Base-by-base conservation (phyloP, 208 protist genomes). In the Naegleria gruberi region DNA sequence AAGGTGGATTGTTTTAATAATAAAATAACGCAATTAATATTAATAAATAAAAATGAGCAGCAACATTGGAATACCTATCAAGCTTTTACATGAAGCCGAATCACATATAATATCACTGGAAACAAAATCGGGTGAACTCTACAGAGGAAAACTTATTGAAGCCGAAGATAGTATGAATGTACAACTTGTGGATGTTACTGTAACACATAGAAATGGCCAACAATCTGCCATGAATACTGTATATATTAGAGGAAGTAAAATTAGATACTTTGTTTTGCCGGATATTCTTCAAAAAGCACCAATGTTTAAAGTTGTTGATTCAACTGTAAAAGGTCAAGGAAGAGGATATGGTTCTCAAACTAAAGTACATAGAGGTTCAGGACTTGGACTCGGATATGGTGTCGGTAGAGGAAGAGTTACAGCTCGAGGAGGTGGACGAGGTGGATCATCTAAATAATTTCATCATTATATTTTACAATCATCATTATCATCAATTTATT, bases 141-240 rank as follows among this genome's bases (percentile, higher is more conserved):
- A 97, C 91, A 93, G 94, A 23, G 97, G 97, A 74, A 96, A 93
- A 0, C 89, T 98, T 15, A 92, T 91, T 37, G 95, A 97, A 55
- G 90, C 96, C 44, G 94, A 98, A 94, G 95, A 97, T 55, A 97
- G 94, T 89, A 97, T 98, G 95, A 98, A 98, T 91, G 92, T 97
- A 10, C 89, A 97, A 47, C 93, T 98, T 10, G 94, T 90, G 82
- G 89, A 95, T 37, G 96, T 96, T 30, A 96, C 92, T 34, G 95
- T 96, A 90, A 96, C 93, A 17, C 94, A 84, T 55, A 94, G 94
- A 74, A 91, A 94, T 30, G 97, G 96, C 6, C 91, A 94, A 23
- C 65, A 84, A 41, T 90, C 91, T 74, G 92, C 93, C 0, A 91
- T 97, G 90, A 90, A 95, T 81, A 94, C 93, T 43, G 96, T 96